Base-by-base conservation (phyloP, 306 rosid species). In the Oxytropis ochrocephala region DNA sequence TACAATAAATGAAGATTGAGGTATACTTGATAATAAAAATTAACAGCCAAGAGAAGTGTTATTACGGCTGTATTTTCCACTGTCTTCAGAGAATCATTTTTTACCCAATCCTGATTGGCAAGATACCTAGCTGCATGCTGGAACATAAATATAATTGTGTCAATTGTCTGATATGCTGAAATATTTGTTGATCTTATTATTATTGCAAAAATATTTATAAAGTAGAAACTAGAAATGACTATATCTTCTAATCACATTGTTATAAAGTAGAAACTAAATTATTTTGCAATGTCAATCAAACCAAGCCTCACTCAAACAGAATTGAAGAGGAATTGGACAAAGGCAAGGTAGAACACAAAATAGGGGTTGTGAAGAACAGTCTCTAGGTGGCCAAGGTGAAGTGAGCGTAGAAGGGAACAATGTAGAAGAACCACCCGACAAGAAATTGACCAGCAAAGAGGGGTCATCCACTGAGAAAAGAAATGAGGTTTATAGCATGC, bases 91-190 rank as follows among this genome's bases (percentile, higher is more conserved):
- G 98, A 89, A 79, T 92, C 98, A 77, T 58, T 87, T 79, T 89
- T 92, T 6, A 92, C 96, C 98, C 98, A 92, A 46, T 92, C 98
- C 79, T 92, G 98, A 74, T 92, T 89, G 74, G 87, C 96, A 42
- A 92, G 98, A 83, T 86, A 92, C 87, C 98, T 87, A 58, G 98
- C 98, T 46, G 98, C 98, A 84, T 92, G 98, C 98, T 92, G 89
- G 65, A 75, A 80, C 18, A 43, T 58, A 70, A 78, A 77, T 53
- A 67, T 5, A 61, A 58, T 16, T 9, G 72, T 13, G 44, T 83
- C 49, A 79, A 67, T 72, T 46, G 38, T 52, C 64, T 39, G 64
- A 64, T 54, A 21, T 49, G 36, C 27, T 11, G 44, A 70, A 56
- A 56, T 11, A 6, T 4, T 21, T 32, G 9, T n/a, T 32, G 33